Evolutionary conservation across 441 rosid genomes (phyloP), one percentile per base, ranked within the genome.

Genomic region (Gossypium laxum): DNA sequence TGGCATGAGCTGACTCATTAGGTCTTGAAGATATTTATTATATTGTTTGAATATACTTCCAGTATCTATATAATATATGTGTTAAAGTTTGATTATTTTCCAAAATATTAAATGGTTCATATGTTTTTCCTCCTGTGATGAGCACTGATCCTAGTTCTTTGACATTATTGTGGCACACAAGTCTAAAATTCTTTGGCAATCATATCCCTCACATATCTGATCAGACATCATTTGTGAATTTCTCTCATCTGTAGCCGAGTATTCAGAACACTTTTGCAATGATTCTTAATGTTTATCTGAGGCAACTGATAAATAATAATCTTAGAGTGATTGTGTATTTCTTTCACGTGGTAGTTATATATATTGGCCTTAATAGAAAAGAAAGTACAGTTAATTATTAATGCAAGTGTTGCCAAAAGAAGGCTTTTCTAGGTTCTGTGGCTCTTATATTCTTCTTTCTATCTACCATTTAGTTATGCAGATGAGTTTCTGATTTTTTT

Each of bases 401-500:
- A 65, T 22, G 21, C 14, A 67, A 65, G 47, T 50, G n/a, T 19
- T 73, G 74, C 71, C 51, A 17, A 26, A 51, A 19, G 22, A 71
- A 12, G 34, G 30, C 62, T 56, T 18, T 60, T 62, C 2, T 48
- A 12, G 59, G 32, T 47, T 60, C 17, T 47, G n/a, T 58, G 32
- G 45, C 47, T 10, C 47, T 41, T 10, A 2, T 41, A 10, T 59
- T 58, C n/a, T 41, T n/a, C 43, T 24, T 57, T 60, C 26, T 47
- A 32, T 56, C 22, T 72, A 64, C 71, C 64, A 65, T 74, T 54
- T 54, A 43, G 21, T 70, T 30, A 48, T 67, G 67, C 83, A 84
- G 65, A 88, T 74, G 74, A 48, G 54, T 26, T 38, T 80, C 71
- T 74, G 65, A 68, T 85, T 32, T 71, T 78, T 22, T 14, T 67